Evolutionary conservation across 1,284 basidiomycete species (phyloP).

Genomic region (Trametes sp.): DNA sequence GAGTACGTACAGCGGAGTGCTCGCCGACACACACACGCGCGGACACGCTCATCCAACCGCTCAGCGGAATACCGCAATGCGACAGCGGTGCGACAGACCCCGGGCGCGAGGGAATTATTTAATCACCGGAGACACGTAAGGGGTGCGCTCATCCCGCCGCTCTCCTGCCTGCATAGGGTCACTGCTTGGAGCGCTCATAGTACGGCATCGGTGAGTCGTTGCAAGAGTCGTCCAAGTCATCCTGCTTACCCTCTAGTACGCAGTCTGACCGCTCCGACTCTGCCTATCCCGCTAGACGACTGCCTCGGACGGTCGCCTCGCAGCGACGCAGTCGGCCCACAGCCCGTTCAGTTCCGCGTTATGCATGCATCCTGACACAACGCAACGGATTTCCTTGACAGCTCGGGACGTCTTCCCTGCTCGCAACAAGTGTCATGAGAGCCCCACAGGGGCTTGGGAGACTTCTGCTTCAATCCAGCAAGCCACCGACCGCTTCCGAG

Average conservation of each 20-base stretch:
- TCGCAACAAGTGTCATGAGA: not conserved
- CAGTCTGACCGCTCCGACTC: not conserved
- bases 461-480: not conserved
- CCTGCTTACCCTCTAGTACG: not conserved
- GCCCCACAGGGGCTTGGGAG: not conserved
- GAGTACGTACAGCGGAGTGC: not conserved
- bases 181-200: not conserved
- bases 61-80: not conserved
- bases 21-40: not conserved
- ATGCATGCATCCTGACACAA: not conserved
- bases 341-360: not conserved
- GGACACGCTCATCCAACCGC: not conserved
- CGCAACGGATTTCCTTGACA: not conserved
- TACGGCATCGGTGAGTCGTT: not conserved
- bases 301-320: not conserved
- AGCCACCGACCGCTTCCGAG: slow-evolving; percentile 8
- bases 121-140: slow-evolving; percentile 8
- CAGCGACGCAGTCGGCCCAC: not conserved
- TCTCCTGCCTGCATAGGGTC: not conserved
- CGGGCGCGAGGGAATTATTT: not conserved
- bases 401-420: slow-evolving; percentile 1
- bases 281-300: not conserved
- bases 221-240: not conserved
- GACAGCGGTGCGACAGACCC: not conserved
- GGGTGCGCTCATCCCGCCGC: not conserved